A percentile compares a stretch with the other conserved stretches of the same genome.
phyloP scores from a whole-genome alignment of 129 eudicot genomes.

The Escallonia herrerae region DNA sequence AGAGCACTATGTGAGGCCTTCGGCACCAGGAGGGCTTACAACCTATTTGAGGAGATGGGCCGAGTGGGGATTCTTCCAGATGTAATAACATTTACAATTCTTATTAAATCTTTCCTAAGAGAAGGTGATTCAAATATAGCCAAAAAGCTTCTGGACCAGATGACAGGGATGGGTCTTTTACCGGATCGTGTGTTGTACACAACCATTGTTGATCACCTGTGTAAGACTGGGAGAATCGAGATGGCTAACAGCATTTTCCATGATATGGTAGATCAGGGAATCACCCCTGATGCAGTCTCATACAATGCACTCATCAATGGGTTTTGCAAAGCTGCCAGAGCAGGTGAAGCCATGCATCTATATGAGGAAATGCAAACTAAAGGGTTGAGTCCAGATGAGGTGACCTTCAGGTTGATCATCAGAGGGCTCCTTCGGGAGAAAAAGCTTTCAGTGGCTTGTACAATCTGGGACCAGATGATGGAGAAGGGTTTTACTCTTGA shows the following conservation, averaged over 20 bases:
- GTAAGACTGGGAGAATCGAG: constrained; percentile 50
- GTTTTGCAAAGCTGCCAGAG: constrained; percentile 57
- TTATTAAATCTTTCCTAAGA: constrained; percentile 67
- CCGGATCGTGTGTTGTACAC: constrained; percentile 80
- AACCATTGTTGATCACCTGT: constrained; percentile 63
- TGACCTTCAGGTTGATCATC: constrained; percentile 68
- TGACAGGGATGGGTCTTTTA: constrained; percentile 60
- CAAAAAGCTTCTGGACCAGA: constrained; percentile 58
- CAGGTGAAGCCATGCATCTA: constrained; percentile 60
- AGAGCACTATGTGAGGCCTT: constrained; percentile 48
- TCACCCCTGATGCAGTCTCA: constrained; percentile 63
- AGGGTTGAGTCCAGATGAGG: constrained; percentile 71
- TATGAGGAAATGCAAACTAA: constrained; percentile 60
- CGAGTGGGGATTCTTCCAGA: constrained; percentile 62
- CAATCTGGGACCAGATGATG: constrained; percentile 93
- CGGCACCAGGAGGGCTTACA: constrained; percentile 38
- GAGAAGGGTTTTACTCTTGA: constrained; percentile 90
- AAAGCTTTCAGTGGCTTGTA: constrained; percentile 57
- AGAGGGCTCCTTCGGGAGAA: constrained; percentile 61
- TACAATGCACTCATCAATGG: constrained; percentile 83
- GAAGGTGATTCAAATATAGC: constrained; percentile 51
- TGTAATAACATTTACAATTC: constrained; percentile 71
- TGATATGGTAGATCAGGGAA: constrained; percentile 61
- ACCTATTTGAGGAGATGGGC: constrained; percentile 69
- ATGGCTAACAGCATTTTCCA: constrained; percentile 49